Evolutionary conservation across 78 protist species (phyloP).

Genomic region (Dictyostelium firmibasis): DNA sequence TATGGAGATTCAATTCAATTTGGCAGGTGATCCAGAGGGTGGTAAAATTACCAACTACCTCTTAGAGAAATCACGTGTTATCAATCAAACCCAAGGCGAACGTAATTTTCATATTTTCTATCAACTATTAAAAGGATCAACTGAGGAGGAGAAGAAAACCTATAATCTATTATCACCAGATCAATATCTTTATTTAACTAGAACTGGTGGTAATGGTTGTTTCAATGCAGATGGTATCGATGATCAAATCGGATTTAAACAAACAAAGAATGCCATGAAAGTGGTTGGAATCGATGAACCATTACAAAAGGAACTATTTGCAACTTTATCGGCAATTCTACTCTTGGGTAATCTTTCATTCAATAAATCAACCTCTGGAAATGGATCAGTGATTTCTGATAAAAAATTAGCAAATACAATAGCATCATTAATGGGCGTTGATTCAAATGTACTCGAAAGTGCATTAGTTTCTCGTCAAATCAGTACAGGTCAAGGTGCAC

Average conservation of each 20-base stretch:
- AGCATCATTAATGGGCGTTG: constrained; percentile 25
- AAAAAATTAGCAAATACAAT: neutral
- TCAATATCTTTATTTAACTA: constrained; percentile 77
- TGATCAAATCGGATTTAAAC: constrained; percentile 23
- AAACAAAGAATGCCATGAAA: constrained; percentile 72
- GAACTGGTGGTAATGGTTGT: constrained; percentile 6
- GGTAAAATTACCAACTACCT: constrained; percentile 87
- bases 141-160: constrained; percentile 9
- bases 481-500: constrained; percentile 73
- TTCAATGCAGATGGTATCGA: constrained; percentile 74
- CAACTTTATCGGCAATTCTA: constrained; percentile 70
- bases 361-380: neutral
- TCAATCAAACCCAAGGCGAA: constrained; percentile 90
- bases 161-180: constrained; percentile 15
- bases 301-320: constrained; percentile 38
- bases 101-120: constrained; percentile 93
- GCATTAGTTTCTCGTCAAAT: constrained; percentile 35
- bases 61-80: constrained; percentile 92
- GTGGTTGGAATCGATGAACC: constrained; percentile 67
- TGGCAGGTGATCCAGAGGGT: constrained; percentile 87
- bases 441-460: neutral
- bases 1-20: constrained; percentile 77
- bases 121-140: constrained; percentile 90
- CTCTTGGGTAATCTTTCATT: constrained; percentile 79
- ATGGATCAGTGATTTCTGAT: constrained; percentile 1